Percentiles rank a stretch among this genome's conserved stretches.
These are phyloP conservation scores for Golubevia pallescens DNA, from an alignment of 1,284 basidiomycete species.

Conservation along the genomic window DNA sequence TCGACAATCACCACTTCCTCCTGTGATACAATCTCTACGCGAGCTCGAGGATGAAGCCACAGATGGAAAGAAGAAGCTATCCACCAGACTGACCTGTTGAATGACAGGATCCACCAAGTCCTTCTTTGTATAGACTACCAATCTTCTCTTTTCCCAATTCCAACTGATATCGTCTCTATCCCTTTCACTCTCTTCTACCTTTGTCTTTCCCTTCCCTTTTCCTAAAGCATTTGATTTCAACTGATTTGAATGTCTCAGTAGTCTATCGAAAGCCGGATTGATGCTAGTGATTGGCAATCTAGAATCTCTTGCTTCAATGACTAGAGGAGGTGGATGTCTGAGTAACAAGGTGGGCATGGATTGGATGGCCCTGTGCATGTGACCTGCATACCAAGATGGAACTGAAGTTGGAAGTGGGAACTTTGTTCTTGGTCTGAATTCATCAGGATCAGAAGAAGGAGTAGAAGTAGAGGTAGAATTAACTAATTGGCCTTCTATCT, in stretches of 20 bases:
- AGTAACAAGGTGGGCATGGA: conserved; percentile 69
- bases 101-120: conserved; percentile 87
- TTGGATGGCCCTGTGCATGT: conserved; percentile 72
- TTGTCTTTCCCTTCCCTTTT: neutral
- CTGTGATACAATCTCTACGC: too few species aligned
- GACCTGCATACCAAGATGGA: conserved; percentile 96
- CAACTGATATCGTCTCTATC: conserved; percentile 1
- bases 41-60: too few species aligned
- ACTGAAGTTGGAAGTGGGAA: conserved; percentile 68
- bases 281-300: conserved; percentile 91
- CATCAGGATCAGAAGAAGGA: too few species aligned
- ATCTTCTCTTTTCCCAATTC: conserved; percentile 66
- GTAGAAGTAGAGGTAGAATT: too few species aligned
- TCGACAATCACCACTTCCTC: too few species aligned
- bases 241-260: conserved; percentile 15
- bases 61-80: neutral
- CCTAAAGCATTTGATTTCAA: conserved; percentile 1
- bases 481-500: too few species aligned
- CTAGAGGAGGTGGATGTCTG: conserved; percentile 77
- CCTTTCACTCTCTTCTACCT: conserved; percentile 14
- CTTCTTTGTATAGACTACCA: conserved; percentile 90
- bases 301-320: conserved; percentile 92
- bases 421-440: conserved; percentile 59
- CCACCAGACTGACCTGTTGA: conserved; percentile 72
- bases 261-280: conserved; percentile 73